A percentile compares a stretch with the other conserved stretches of the same genome.
Conservation (phyloP, 768 basidiomycete genomes). For the Boletellus ananas region DNA sequence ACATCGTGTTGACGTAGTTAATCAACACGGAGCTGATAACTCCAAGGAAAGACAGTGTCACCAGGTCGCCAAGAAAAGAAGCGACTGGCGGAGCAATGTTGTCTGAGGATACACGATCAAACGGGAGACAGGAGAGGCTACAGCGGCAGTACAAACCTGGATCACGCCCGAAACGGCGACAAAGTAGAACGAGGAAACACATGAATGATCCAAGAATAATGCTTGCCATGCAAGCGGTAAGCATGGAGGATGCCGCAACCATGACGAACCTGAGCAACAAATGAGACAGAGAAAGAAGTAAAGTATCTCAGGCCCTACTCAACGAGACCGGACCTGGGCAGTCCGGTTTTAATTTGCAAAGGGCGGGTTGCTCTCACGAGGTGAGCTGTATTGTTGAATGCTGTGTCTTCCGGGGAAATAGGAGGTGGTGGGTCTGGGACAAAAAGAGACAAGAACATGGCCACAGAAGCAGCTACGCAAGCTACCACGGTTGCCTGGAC, state of each 20-base stretch:
- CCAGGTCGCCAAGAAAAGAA: constrained; percentile 86
- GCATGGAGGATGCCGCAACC: constrained; percentile 76
- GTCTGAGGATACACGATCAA: constrained; percentile 43
- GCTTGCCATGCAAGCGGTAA: constrained; percentile 73
- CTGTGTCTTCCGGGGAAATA: constrained; percentile 2
- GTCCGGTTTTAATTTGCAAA: constrained; percentile 24
- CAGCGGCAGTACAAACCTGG: constrained; percentile 56
- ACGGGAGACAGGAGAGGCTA: neutral
- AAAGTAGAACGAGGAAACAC: constrained; percentile 77
- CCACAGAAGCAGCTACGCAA: constrained; percentile 75
- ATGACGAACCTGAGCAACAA: constrained; percentile 58
- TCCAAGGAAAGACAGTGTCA: constrained; percentile 85
- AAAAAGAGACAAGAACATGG: constrained; percentile 66
- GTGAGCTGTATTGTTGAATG: constrained; percentile 11
- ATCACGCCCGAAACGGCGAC: constrained; percentile 71
- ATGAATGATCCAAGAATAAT: constrained; percentile 89
- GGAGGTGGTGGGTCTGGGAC: constrained; percentile 40
- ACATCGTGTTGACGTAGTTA: constrained; percentile 55
- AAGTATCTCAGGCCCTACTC: constrained; percentile 31
- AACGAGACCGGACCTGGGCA: constrained; percentile 35
- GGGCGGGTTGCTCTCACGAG: constrained; percentile 21
- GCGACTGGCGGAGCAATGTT: constrained; percentile 96
- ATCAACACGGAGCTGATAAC: constrained; percentile 69
- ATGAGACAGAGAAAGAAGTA: constrained; percentile 4
- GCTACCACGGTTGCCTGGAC: constrained; percentile 92